phyloP scores from a whole-genome alignment of 1,139 yeast genomes.

The Saccharomycopsis crataegensis region DNA sequence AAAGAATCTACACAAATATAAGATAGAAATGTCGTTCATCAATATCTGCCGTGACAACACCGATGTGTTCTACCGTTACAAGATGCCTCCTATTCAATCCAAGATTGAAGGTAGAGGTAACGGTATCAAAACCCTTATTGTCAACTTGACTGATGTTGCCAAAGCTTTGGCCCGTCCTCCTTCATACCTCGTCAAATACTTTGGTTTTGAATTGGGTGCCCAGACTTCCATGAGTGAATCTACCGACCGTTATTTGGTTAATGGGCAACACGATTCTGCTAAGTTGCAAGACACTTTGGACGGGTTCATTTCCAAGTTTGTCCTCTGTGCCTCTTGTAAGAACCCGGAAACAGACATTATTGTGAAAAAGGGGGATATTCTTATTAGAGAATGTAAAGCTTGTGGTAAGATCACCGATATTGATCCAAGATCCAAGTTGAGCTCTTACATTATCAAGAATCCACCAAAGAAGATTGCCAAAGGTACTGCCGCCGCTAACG shows the following conservation, averaged over 20 bases:
- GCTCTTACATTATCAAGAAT: conserved; percentile 82
- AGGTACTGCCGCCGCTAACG: conserved; percentile 88
- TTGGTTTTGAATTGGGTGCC: conserved; percentile 96
- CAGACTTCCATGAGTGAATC: conserved; percentile 78
- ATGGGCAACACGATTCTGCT: conserved; percentile 88
- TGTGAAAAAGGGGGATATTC: conserved; percentile 65
- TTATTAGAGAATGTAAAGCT: conserved; percentile 95
- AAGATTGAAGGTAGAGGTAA: conserved; percentile 99
- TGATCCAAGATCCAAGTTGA: conserved; percentile 82
- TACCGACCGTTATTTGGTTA: conserved; percentile 82
- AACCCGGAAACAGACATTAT: conserved; percentile 96
- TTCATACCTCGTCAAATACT: conserved; percentile 82
- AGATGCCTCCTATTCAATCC: conserved; percentile 96
- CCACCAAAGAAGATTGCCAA: conserved; percentile 81
- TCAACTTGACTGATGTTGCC: conserved; percentile 88
- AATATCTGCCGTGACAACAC: conserved; percentile 96
- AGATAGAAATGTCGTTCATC: conserved; percentile 62
- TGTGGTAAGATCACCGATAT: conserved; percentile 87
- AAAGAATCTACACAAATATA: neutral
- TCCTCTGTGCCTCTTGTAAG: conserved; percentile 89
- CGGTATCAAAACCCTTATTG: conserved; percentile 94
- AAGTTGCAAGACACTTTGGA: conserved; percentile 92
- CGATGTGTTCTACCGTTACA: conserved; percentile 98
- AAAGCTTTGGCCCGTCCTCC: conserved; percentile 93
- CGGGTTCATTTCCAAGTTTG: conserved; percentile 88